These are phyloP conservation scores for Colletotrichum simmondsii DNA, from an alignment of 2,329 filamentous ascomycete genomes.

Conservation along the genomic window DNA sequence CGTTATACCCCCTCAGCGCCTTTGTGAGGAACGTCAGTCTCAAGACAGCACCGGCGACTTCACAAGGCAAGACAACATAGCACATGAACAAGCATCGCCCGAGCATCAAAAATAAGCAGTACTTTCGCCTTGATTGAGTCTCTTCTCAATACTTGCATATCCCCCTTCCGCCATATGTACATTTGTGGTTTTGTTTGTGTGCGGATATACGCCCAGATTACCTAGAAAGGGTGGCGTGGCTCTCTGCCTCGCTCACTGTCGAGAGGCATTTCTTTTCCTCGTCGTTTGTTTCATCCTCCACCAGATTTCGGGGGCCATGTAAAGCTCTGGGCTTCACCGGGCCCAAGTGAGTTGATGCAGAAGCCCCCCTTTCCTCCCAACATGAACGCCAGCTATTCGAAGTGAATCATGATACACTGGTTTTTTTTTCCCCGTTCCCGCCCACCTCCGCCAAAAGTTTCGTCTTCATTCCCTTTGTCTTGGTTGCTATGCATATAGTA, in stretches of 20 bases:
- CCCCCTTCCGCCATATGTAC: slow-evolving; percentile 27
- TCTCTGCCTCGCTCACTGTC: neutral
- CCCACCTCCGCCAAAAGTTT: slow-evolving; percentile 7
- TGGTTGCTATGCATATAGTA: slow-evolving; percentile 32
- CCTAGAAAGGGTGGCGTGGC: slow-evolving; percentile 6
- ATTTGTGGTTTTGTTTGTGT: slow-evolving; percentile 5
- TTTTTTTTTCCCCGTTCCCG: slow-evolving; percentile 18
- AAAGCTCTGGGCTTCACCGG: neutral
- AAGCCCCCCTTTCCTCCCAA: slow-evolving; percentile 10
- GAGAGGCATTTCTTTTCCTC: neutral
- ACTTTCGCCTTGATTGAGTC: slow-evolving; percentile 20
- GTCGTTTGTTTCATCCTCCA: neutral
- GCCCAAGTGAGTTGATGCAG: neutral
- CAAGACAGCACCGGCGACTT: neutral
- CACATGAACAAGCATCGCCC: neutral
- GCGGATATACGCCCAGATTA: slow-evolving; percentile 30
- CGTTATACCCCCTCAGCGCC: slow-evolving; percentile 70
- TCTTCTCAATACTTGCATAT: slow-evolving; percentile 8
- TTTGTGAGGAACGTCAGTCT: slow-evolving; percentile 60
- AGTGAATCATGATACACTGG: slow-evolving; percentile 27
- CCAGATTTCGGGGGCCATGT: neutral
- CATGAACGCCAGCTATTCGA: slow-evolving; percentile 27
- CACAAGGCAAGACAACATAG: neutral
- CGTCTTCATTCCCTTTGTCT: slow-evolving; percentile 23
- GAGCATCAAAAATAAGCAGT: neutral